These are phyloP conservation scores for Helianthus annuus DNA, from an alignment of 129 eudicot species.

Conservation along the genomic window DNA sequence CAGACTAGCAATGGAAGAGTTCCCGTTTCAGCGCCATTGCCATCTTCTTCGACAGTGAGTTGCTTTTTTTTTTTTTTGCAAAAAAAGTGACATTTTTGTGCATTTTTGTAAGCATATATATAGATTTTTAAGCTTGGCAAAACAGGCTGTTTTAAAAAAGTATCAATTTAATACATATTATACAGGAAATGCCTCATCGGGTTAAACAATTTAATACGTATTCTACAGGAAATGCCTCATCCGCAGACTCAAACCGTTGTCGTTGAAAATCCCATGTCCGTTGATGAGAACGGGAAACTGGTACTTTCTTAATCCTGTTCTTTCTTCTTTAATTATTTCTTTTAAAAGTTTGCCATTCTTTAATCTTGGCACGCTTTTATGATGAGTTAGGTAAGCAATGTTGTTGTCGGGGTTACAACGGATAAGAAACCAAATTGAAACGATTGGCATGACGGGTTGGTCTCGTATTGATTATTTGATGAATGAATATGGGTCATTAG, in stretches of 20 bases:
- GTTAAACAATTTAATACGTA: background rate
- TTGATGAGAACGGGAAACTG: constrained; percentile 73
- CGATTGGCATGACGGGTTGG: background rate
- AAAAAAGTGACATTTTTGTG: no score
- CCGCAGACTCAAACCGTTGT: constrained; percentile 66
- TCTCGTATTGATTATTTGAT: constrained; percentile 1
- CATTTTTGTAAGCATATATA: background rate
- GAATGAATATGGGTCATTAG: constrained; percentile 18
- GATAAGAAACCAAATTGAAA: constrained; percentile 41
- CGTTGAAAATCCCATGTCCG: constrained; percentile 75
- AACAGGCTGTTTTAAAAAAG: background rate
- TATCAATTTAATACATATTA: no score
- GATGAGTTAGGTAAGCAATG: constrained; percentile 62
- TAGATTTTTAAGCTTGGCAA: background rate
- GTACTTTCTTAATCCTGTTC: constrained; percentile 31
- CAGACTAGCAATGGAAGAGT: constrained; percentile 56
- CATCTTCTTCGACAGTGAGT: constrained; percentile 56
- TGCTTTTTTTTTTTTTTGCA: background rate
- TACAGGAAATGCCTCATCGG: no score
- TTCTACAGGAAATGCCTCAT: constrained; percentile 46
- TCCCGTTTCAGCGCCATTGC: constrained; percentile 41
- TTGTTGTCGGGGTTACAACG: constrained; percentile 72
- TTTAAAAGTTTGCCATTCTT: background rate
- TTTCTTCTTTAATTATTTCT: background rate
- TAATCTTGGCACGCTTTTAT: background rate